phyloP scores from a whole-genome alignment of 208 protist species.

The Novymonas esmeraldas region DNA sequence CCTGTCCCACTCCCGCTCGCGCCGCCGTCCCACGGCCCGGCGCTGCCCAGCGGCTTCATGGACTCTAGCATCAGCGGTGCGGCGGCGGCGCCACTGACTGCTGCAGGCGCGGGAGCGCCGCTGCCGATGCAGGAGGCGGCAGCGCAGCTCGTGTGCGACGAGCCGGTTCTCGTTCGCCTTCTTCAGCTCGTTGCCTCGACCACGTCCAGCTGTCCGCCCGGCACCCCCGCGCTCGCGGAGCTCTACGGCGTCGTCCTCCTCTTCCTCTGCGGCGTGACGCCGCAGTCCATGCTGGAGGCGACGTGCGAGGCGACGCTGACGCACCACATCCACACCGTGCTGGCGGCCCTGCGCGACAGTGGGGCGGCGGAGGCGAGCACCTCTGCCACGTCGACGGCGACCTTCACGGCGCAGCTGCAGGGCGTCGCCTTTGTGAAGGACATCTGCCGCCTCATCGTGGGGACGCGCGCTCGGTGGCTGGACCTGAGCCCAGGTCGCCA shows the following conservation, averaged over 20 bases:
- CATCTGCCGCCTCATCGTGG: constrained; percentile 47
- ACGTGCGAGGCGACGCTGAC: constrained; percentile 68
- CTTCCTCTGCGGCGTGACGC: constrained; percentile 49
- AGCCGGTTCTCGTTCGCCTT: constrained; percentile 61
- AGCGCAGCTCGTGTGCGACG: constrained; percentile 40
- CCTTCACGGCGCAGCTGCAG: constrained; percentile 55
- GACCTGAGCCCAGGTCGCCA: constrained; percentile 12
- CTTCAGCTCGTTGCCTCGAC: constrained; percentile 59
- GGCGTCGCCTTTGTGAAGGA: constrained; percentile 66
- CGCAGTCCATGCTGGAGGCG: constrained; percentile 64
- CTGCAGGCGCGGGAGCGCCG: not conserved
- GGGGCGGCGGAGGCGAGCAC: not conserved
- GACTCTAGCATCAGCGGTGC: not conserved
- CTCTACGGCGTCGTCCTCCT: constrained; percentile 60
- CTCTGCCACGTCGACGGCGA: not conserved
- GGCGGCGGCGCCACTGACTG: not conserved
- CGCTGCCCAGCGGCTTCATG: not conserved
- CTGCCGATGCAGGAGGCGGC: not conserved
- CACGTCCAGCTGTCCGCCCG: constrained; percentile 52
- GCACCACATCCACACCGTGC: constrained; percentile 49
- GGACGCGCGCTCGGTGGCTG: constrained; percentile 31
- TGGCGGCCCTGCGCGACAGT: constrained; percentile 32
- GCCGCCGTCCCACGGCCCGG: not conserved
- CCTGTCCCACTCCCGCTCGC: not conserved
- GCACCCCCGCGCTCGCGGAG: constrained; percentile 41